Conservation (phyloP, 2,329 filamentous ascomycete genomes). For the Alternaria gaisen region DNA sequence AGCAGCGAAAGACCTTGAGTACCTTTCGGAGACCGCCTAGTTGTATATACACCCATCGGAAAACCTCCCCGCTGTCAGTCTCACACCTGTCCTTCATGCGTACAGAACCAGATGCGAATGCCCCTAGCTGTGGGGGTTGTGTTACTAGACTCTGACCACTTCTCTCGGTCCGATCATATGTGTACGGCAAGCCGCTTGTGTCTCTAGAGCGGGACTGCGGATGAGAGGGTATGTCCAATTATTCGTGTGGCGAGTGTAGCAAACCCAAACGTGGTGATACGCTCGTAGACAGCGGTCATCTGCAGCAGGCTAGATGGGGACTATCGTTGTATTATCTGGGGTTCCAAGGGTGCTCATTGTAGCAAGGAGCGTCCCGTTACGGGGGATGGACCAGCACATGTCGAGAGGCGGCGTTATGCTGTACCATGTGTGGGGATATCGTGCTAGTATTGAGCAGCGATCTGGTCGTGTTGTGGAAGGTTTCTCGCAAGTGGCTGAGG, state of each 20-base stretch:
- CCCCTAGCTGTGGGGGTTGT: constrained; percentile 5
- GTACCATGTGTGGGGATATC: constrained; percentile 39
- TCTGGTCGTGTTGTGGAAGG: constrained; percentile 30
- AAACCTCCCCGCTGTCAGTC: constrained; percentile 26
- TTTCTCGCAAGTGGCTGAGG: constrained; percentile 25
- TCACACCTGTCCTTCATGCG: constrained; percentile 13
- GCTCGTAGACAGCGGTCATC: not conserved
- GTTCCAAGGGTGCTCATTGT: constrained; percentile 12
- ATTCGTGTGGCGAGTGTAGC: constrained; percentile 18
- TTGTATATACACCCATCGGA: constrained; percentile 18
- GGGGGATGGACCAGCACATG: constrained; percentile 26
- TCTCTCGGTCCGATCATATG: constrained; percentile 17
- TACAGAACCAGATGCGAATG: constrained; percentile 6
- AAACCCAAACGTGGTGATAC: constrained; percentile 24
- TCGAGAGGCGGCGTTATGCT: constrained; percentile 35
- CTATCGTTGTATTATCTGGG: constrained; percentile 12
- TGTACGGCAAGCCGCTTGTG: constrained; percentile 19
- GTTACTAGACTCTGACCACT: constrained; percentile 3
- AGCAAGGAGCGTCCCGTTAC: constrained; percentile 20
- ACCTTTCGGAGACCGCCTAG: constrained; percentile 4
- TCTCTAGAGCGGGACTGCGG: constrained; percentile 2
- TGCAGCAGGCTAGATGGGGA: constrained; percentile 19
- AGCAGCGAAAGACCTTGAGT: constrained; percentile 5
- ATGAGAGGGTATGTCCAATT: constrained; percentile 3
- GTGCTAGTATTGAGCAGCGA: constrained; percentile 26